Evolutionary conservation across 345 rosid species (phyloP), one percentile per base, ranked within the genome.

Genomic region (Turnera subulata): DNA sequence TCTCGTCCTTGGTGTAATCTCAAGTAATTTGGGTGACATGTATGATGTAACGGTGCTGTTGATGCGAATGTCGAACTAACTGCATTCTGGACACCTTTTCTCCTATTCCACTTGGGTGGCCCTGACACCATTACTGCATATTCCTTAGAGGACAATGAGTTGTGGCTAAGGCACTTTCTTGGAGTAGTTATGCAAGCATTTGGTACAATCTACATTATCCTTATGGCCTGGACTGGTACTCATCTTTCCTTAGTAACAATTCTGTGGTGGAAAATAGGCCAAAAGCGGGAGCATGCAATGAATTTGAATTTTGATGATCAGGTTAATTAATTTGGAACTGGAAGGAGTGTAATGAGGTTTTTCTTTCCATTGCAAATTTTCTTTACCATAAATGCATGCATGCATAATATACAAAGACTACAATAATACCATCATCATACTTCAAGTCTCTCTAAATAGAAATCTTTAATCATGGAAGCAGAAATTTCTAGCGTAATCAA

Each of bases 21-120:
- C 64, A 20, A 48, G 52, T 11, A 61, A 61, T 23, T 24, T 49
- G 56, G 64, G 53, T 22, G 39, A 52, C 33, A 48, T 26, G 11
- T 22, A 48, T 11, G 10, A 49, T 24, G 29, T 14, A 42, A 49
- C 6, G 48, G 64, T 39, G 37, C 7, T 8, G 2, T 49, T 13
- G 23, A 61, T 6, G 37, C 19, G 4, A 23, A 40, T 17, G 26
- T 16, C 18, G 25, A 21, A 39, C 25, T 61, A 18, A 49, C 33
- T 32, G 56, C 64, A 16, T 39, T 61, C 38, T 61, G 64, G 64
- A 46, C 64, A 61, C 64, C 64, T 0, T 61, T 61, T 26, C 39
- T 61, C 39, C 64, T 61, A n/a, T 13, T 50, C 21, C 64, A 61
- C 43, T 37, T 61, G 19, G 64, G 64, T 50, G 64, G 64, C 29